Conservation (phyloP, 2,329 filamentous ascomycete species). For the Arthrinium puccinioides region DNA sequence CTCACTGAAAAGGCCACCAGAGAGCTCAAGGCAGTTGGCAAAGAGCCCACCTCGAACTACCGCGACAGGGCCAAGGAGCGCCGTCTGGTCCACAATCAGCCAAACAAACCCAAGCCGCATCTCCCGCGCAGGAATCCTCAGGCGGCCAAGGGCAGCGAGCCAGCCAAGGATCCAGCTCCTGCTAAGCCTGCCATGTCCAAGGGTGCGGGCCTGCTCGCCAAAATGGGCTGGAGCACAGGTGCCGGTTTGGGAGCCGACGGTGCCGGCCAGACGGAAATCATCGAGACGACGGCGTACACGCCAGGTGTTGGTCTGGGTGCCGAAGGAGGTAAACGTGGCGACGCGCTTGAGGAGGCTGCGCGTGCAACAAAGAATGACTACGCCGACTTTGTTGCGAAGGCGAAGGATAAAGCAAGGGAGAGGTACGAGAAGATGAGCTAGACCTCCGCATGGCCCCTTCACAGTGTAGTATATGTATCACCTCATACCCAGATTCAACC, state of each 20-base stretch:
- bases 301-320: constrained; percentile 65
- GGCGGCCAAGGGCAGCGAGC: constrained; percentile 24
- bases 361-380: constrained; percentile 54
- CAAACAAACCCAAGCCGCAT: constrained; percentile 39
- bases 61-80: constrained; percentile 64
- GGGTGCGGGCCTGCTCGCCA: constrained; percentile 60
- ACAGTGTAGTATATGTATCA: no score
- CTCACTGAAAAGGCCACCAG: constrained; percentile 21
- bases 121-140: constrained; percentile 17
- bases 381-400: constrained; percentile 55
- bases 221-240: constrained; percentile 66
- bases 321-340: constrained; percentile 61
- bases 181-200: constrained; percentile 43
- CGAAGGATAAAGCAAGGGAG: constrained; percentile 59
- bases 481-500: no score
- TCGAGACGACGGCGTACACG: constrained; percentile 57
- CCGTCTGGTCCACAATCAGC: constrained; percentile 54
- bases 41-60: constrained; percentile 34
- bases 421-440: constrained; percentile 51
- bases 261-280: constrained; percentile 55
- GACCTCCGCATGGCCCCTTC: constrained; percentile 5
- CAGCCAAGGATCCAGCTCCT: constrained; percentile 27
- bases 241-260: constrained; percentile 58
- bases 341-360: constrained; percentile 57
- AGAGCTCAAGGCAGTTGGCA: constrained; percentile 24